phyloP scores from a whole-genome alignment of 805 yeast genomes.

The Diddensiella santjacobensis region DNA sequence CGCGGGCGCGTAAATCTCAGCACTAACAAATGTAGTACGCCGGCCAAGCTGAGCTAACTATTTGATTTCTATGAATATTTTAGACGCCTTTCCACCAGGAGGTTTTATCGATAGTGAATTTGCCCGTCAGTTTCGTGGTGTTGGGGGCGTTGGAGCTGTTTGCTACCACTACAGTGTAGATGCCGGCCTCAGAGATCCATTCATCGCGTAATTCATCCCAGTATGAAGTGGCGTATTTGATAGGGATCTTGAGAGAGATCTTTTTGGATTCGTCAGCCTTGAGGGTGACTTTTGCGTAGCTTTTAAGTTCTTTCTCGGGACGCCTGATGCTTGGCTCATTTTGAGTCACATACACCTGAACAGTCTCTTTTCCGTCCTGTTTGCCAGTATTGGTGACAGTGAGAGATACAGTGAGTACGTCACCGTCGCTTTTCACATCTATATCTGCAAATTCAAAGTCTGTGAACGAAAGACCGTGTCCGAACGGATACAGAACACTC shows the following conservation, averaged over 20 bases:
- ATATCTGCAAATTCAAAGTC: slow-evolving; percentile 40
- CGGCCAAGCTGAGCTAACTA: no score
- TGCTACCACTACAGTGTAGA: slow-evolving; percentile 39
- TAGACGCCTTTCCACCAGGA: slow-evolving; percentile 28
- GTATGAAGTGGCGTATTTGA: slow-evolving; percentile 52
- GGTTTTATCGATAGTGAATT: slow-evolving; percentile 22
- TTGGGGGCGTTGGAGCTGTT: slow-evolving; percentile 16
- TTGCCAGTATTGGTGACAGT: slow-evolving; percentile 47
- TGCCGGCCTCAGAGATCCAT: slow-evolving; percentile 53
- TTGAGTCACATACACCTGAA: slow-evolving; percentile 48
- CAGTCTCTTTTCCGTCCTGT: slow-evolving; percentile 49
- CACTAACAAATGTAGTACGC: no score
- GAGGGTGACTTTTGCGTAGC: slow-evolving; percentile 48
- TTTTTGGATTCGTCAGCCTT: slow-evolving; percentile 42
- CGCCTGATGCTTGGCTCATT: slow-evolving; percentile 41
- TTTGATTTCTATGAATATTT: no score
- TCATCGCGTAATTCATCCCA: slow-evolving; percentile 46
- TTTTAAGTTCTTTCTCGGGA: slow-evolving; percentile 59
- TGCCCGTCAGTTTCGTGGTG: slow-evolving; percentile 9
- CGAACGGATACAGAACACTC: slow-evolving; percentile 56
- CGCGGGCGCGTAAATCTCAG: no score
- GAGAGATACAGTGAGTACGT: slow-evolving; percentile 4
- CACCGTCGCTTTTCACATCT: neutral
- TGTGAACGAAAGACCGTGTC: slow-evolving; percentile 60
- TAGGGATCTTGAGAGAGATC: slow-evolving; percentile 38